Conservation (phyloP, 495 filamentous ascomycete species). For the Penicillium fimorum region DNA sequence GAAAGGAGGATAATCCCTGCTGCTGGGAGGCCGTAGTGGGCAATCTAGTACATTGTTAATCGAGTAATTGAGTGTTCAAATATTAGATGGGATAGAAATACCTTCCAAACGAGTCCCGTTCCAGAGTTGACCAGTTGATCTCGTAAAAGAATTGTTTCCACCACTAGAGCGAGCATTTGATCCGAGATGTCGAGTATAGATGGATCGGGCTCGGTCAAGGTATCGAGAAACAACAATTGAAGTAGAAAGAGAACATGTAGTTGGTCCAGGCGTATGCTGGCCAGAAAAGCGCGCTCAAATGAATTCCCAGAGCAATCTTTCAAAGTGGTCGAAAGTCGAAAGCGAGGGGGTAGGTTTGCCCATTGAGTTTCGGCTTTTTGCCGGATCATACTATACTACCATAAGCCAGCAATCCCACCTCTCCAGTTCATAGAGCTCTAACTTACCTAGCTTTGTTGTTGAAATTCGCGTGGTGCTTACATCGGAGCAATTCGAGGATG, state of each 20-base stretch:
- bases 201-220: slow-evolving; percentile 31
- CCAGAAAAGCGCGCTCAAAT: slow-evolving; percentile 37
- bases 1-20: slow-evolving; percentile 42
- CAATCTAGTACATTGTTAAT: slow-evolving; percentile 17
- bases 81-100: slow-evolving; percentile 4
- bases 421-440: neutral
- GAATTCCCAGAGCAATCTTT: slow-evolving; percentile 26
- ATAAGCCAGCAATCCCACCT: no score
- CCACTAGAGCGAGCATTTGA: slow-evolving; percentile 37
- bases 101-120: slow-evolving; percentile 42
- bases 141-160: slow-evolving; percentile 36
- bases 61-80: neutral
- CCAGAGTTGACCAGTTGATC: slow-evolving; percentile 41
- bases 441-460: slow-evolving; percentile 22
- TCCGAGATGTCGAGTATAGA: slow-evolving; percentile 31
- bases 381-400: slow-evolving; percentile 20
- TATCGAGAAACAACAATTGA: slow-evolving; percentile 28
- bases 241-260: slow-evolving; percentile 41
- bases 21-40: slow-evolving; percentile 41
- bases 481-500: slow-evolving; percentile 36
- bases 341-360: slow-evolving; percentile 26
- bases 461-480: slow-evolving; percentile 24
- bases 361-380: slow-evolving; percentile 27
- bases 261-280: slow-evolving; percentile 37
- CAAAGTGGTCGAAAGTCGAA: slow-evolving; percentile 26